Evolutionary conservation across 164 flowering plant genomes (phyloP), one percentile per base, ranked within the genome.

Genomic region (Aristolochia californica): DNA sequence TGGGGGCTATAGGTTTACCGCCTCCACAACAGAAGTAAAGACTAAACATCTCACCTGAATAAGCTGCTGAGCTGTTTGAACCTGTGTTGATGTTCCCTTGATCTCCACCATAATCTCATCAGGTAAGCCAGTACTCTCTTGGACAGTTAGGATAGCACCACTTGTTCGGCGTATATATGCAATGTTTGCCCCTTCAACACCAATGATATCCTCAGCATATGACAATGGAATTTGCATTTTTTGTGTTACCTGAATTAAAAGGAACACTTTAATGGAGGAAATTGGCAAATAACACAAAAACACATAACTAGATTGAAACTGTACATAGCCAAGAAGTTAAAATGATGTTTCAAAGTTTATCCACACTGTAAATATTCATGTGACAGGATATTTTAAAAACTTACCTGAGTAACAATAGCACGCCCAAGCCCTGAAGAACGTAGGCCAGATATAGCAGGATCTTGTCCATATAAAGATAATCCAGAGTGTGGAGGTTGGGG

Each of bases 41-140:
- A 34, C 11, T 34, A 20, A 9, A n/a, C 24, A 40, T 34, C 62
- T 25, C 70, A 81, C 99, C 81, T 93, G 91, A 72, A 93, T 89
- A 21, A 93, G 87, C 51, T 76, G 85, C 59, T 93, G 88, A 45
- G 97, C 97, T 53, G 80, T 62, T 75, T 89, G 97, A 72, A 93
- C 99, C 71, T 93, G 91, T n/a, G 86, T 60, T 17, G 87, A 62
- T 53, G 83, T 83, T 28, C 99, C 99, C 69, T 84, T 89, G 18
- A 93, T 87, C 68, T 85, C 97, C 38, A 93, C 90, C 4, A 83
- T 84, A 60, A 93, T 87, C 66, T 93, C 97, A 72, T 89, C 97
- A 15, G 84, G 84, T 38, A 78, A 56, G 44, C 88, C 95, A 64
- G 80, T 69, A 57, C 87, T 84, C 73, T 93, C 97, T 67, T 93